These are phyloP conservation scores for Cephaloascus fragrans DNA, from an alignment of 805 yeast genomes.

Conservation along the genomic window DNA sequence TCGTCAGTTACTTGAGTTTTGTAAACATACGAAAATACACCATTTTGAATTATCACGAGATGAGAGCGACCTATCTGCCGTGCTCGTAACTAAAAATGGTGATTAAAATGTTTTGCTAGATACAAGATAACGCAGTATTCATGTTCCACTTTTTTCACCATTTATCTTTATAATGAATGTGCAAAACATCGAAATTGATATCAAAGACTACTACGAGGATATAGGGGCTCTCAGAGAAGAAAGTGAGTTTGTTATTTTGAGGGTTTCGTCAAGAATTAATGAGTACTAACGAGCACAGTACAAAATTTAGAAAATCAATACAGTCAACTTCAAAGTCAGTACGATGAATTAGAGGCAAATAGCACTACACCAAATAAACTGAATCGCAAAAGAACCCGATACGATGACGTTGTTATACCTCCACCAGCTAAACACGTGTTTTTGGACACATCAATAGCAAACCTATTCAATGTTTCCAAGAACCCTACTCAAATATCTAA, in stretches of 20 bases:
- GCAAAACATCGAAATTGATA: not conserved
- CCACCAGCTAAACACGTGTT: constrained; percentile 15
- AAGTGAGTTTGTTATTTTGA: not conserved
- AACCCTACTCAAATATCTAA: constrained; percentile 2
- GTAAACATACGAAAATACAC: no score
- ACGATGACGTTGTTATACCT: constrained; percentile 5
- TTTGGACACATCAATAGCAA: constrained; percentile 16
- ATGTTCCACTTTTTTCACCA: no score
- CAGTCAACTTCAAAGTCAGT: not conserved
- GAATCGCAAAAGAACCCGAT: not conserved
- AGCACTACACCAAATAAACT: not conserved
- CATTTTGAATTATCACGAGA: no score
- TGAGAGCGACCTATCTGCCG: no score
- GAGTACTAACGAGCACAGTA: not conserved
- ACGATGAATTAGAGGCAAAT: not conserved
- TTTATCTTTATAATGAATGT: not conserved
- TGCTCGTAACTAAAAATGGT: no score
- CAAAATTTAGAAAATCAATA: not conserved
- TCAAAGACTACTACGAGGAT: not conserved
- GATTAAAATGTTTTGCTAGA: no score
- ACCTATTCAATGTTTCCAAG: constrained; percentile 3
- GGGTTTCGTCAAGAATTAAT: no score
- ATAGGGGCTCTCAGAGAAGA: not conserved
- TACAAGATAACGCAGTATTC: no score
- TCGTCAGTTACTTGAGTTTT: no score